These are phyloP conservation scores for Aspergillus funiculosus DNA, from an alignment of 495 filamentous ascomycete species.

Conservation along the genomic window DNA sequence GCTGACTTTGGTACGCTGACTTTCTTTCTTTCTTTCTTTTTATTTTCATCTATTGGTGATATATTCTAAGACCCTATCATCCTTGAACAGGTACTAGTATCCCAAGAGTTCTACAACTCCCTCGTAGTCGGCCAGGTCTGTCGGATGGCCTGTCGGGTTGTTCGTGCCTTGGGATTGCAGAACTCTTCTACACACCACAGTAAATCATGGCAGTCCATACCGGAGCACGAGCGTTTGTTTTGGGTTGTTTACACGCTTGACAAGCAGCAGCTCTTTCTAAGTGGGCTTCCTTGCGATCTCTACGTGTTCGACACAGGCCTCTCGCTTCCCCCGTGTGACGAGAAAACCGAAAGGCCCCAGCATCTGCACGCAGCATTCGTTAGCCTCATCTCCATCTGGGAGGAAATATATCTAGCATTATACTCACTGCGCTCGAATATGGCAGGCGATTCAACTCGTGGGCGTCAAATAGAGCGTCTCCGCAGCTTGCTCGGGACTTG, in stretches of 20 bases:
- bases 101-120: not conserved
- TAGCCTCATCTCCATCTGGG: conserved; percentile 2
- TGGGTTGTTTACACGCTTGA: not conserved
- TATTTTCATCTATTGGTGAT: not conserved
- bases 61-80: not conserved
- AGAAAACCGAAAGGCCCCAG: not conserved
- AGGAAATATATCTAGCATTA: conserved; percentile 1
- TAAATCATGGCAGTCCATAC: not conserved
- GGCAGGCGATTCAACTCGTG: not conserved
- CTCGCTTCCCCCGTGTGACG: not conserved
- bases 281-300: not conserved
- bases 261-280: not conserved
- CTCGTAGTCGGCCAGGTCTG: not conserved
- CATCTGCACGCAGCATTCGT: not conserved
- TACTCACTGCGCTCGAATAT: conserved; percentile 1
- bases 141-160: not conserved
- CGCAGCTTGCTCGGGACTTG: not conserved
- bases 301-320: not conserved
- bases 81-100: not conserved
- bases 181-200: not conserved
- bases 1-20: not conserved
- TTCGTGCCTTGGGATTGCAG: not conserved
- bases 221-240: not conserved
- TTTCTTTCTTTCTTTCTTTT: not conserved
- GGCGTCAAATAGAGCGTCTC: not conserved